Evolutionary conservation across 2,329 filamentous ascomycete species (phyloP).

Genomic region (Ascochyta pisi): DNA sequence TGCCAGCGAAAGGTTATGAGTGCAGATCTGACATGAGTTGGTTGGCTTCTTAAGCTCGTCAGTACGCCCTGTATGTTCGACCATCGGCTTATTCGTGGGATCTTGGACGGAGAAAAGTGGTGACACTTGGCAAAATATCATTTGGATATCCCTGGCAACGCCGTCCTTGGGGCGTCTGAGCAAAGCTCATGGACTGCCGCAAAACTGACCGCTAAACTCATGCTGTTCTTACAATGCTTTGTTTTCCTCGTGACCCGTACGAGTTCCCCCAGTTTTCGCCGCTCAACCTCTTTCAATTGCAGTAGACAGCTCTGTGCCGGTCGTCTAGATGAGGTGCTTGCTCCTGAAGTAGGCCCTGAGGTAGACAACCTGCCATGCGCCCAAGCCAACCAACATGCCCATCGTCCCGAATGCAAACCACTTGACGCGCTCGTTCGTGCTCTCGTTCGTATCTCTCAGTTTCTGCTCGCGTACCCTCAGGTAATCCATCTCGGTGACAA

Average conservation of each 20-base stretch:
- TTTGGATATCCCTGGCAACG: constrained; percentile 18
- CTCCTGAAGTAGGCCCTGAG: constrained; percentile 88
- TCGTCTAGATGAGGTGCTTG: constrained; percentile 59
- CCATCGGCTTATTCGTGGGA: not conserved
- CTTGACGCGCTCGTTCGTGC: constrained; percentile 97
- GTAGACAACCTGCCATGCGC: constrained; percentile 98
- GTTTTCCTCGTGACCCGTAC: not conserved
- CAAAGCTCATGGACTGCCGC: constrained; percentile 5
- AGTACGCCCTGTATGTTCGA: not conserved
- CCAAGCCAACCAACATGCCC: constrained; percentile 85
- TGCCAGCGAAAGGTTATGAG: not conserved
- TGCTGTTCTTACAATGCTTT: constrained; percentile 20
- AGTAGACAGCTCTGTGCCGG: not conserved
- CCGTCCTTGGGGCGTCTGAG: constrained; percentile 5
- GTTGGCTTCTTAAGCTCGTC: not conserved
- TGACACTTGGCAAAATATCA: constrained; percentile 10
- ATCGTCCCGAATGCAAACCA: constrained; percentile 97
- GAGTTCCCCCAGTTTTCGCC: not conserved
- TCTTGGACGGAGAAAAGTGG: not conserved
- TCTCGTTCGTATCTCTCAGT: constrained; percentile 98
- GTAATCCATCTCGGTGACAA: constrained; percentile 96
- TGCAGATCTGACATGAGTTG: not conserved
- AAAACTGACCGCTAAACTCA: constrained; percentile 14
- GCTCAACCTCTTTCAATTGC: not conserved
- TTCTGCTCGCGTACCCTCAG: constrained; percentile 89